A percentile compares a stretch with the other conserved stretches of the same genome.
phyloP scores from a whole-genome alignment of 192 early-diverging fungal species.

The Coemansia sp. region DNA sequence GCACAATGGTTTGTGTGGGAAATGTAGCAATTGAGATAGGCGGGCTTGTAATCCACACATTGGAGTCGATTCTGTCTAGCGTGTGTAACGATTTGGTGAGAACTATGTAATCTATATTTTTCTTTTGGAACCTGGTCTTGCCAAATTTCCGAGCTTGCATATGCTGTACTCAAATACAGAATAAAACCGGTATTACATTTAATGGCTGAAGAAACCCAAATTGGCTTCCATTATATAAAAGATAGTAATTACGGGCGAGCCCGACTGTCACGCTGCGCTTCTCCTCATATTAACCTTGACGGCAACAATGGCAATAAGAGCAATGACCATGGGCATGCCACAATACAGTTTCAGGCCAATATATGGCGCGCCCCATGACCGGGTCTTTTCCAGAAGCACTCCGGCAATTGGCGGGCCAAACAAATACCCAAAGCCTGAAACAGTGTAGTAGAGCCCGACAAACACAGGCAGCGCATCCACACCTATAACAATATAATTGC shows the following conservation, averaged over 20 bases:
- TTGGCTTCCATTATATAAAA: not conserved
- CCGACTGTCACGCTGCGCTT: slow-evolving; percentile 4
- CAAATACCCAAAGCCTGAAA: slow-evolving; percentile 45
- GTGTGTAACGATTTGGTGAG: not conserved
- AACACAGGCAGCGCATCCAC: slow-evolving; percentile 50
- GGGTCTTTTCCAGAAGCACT: slow-evolving; percentile 44
- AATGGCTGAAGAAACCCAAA: not conserved
- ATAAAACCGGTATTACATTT: not conserved
- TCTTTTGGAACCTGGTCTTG: not conserved
- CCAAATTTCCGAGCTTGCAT: not conserved
- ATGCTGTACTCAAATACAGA: not conserved
- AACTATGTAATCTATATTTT: not conserved
- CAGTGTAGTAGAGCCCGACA: slow-evolving; percentile 49
- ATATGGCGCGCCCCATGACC: slow-evolving; percentile 51
- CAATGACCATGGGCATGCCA: slow-evolving; percentile 44
- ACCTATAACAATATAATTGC: slow-evolving; percentile 25
- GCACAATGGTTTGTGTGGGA: slow-evolving; percentile 5
- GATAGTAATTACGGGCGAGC: not conserved
- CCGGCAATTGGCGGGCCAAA: slow-evolving; percentile 53
- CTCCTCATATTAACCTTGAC: slow-evolving; percentile 25
- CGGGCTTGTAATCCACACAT: not conserved
- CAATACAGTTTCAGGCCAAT: slow-evolving; percentile 48
- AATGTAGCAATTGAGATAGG: not conserved
- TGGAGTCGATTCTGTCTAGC: not conserved
- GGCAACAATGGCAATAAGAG: slow-evolving; percentile 38